Conservation (phyloP, 768 basidiomycete genomes). For the Boletus huronensis region DNA sequence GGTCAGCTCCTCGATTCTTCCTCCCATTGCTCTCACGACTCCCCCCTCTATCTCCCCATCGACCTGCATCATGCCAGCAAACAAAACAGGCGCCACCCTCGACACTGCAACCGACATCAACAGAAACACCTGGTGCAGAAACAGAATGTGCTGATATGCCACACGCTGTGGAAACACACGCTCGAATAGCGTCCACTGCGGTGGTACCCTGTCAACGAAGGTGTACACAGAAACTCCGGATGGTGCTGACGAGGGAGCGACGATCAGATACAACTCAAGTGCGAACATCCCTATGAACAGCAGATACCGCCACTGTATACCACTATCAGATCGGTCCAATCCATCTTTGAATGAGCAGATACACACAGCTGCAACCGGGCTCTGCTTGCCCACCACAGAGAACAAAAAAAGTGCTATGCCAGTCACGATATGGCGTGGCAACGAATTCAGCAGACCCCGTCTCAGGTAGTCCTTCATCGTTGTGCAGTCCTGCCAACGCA, state of each 20-base stretch:
- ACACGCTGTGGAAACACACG: constrained; percentile 60
- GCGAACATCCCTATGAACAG: constrained; percentile 61
- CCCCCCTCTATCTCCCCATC: constrained; percentile 26
- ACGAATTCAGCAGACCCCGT: constrained; percentile 58
- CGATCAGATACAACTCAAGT: constrained; percentile 61
- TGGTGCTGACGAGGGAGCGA: constrained; percentile 40
- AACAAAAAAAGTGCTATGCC: constrained; percentile 56
- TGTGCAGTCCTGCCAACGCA: constrained; percentile 64
- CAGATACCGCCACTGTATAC: constrained; percentile 71
- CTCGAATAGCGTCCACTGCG: constrained; percentile 32
- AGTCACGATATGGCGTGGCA: constrained; percentile 66
- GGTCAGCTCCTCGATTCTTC: constrained; percentile 41
- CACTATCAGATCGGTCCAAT: constrained; percentile 12
- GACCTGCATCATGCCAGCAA: constrained; percentile 36
- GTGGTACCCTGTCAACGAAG: constrained; percentile 21
- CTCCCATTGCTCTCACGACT: constrained; percentile 38
- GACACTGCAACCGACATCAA: constrained; percentile 70
- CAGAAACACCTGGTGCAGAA: constrained; percentile 76
- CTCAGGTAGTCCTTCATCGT: constrained; percentile 68
- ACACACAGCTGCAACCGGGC: constrained; percentile 65
- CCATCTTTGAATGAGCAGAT: constrained; percentile 3
- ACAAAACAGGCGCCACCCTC: constrained; percentile 65
- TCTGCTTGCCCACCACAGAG: constrained; percentile 57
- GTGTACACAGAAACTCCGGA: constrained; percentile 12
- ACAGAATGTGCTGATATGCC: constrained; percentile 70